phyloP scores from a whole-genome alignment of 305 asterid species.

The Nicotiana rustica region DNA sequence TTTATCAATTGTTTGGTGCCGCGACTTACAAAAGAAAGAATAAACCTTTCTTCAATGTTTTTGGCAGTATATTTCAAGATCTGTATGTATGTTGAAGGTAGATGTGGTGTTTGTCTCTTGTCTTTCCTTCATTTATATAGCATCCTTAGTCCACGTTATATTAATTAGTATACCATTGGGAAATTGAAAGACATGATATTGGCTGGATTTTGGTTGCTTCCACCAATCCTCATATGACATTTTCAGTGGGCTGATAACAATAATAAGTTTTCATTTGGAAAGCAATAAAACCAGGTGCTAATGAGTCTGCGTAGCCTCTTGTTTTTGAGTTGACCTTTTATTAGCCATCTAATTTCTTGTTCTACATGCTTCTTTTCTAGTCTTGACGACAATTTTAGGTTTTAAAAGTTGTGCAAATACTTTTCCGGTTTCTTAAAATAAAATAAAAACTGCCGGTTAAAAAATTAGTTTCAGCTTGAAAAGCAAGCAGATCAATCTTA shows the following conservation, averaged over 20 bases:
- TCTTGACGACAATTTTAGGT: neutral
- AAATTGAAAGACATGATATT: neutral
- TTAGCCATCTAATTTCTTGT: neutral
- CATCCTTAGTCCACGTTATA: neutral
- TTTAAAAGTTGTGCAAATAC: neutral
- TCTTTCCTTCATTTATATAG: slow-evolving; percentile 28
- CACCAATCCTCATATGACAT: slow-evolving; percentile 3
- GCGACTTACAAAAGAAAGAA: neutral
- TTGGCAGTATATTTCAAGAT: neutral
- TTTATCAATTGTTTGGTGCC: neutral
- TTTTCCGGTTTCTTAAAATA: neutral
- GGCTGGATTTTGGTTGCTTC: neutral
- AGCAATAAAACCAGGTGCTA: slow-evolving; percentile 30
- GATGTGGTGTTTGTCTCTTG: neutral
- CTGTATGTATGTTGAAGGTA: neutral
- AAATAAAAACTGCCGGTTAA: neutral
- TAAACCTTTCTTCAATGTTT: neutral
- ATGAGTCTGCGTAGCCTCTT: neutral
- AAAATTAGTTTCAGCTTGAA: neutral
- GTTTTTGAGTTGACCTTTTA: neutral
- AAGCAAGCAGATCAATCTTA: neutral
- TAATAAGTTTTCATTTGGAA: neutral
- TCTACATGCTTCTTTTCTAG: neutral
- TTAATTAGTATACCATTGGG: neutral
- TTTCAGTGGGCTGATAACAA: slow-evolving; percentile 30